A percentile compares a stretch with the other conserved stretches of the same genome.
Evolutionary conservation across 1,139 yeast species (phyloP).

Genomic region (Kodamaea arcana): DNA sequence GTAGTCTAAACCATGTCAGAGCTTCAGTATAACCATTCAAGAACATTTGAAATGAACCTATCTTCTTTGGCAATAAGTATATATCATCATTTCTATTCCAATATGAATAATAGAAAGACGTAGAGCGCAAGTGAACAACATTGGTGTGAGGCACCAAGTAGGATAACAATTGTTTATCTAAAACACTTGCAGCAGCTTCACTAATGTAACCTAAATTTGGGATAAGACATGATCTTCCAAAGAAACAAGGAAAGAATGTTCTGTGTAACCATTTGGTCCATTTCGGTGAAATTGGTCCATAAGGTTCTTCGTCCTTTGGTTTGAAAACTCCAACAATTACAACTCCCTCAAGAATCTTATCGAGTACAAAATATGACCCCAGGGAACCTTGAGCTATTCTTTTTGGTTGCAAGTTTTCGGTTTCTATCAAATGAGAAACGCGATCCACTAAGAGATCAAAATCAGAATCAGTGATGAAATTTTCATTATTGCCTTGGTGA

Average conservation of each 20-base stretch:
- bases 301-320: slow-evolving; percentile 80
- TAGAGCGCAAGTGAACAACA: slow-evolving; percentile 50
- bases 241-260: slow-evolving; percentile 71
- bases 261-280: slow-evolving; percentile 81
- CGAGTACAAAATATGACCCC: slow-evolving; percentile 61
- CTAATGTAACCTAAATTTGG: slow-evolving; percentile 72
- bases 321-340: slow-evolving; percentile 57
- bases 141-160: slow-evolving; percentile 67
- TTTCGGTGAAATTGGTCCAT: slow-evolving; percentile 74
- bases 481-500: slow-evolving; percentile 7
- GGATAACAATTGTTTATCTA: slow-evolving; percentile 58
- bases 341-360: slow-evolving; percentile 17
- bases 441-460: slow-evolving; percentile 37
- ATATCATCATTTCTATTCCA: slow-evolving; percentile 38
- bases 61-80: slow-evolving; percentile 39
- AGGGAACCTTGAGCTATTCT: slow-evolving; percentile 66
- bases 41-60: slow-evolving; percentile 68
- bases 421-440: slow-evolving; percentile 41
- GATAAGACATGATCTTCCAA: slow-evolving; percentile 69
- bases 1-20: slow-evolving; percentile 48
- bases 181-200: slow-evolving; percentile 66
- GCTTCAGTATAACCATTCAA: slow-evolving; percentile 60
- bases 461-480: slow-evolving; percentile 26
- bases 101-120: slow-evolving; percentile 51
- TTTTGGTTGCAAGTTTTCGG: slow-evolving; percentile 35